A percentile compares a stretch with the other conserved stretches of the same genome.
These are phyloP conservation scores for Lepidium campestre DNA, from an alignment of 441 rosid genomes.

Conservation along the genomic window DNA sequence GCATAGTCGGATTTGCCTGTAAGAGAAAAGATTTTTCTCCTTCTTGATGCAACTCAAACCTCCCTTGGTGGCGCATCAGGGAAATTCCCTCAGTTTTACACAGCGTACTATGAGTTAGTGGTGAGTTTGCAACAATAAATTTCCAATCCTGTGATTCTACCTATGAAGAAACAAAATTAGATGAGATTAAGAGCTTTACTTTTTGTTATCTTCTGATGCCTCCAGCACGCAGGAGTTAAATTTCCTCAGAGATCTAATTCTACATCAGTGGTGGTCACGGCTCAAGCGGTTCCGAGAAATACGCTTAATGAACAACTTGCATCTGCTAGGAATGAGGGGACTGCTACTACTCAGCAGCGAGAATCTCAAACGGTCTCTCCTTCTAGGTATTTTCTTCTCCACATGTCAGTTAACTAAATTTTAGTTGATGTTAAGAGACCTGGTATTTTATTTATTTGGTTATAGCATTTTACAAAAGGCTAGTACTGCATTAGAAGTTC, in stretches of 20 bases:
- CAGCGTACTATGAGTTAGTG: slow-evolving; percentile 89
- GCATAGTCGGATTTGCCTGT: slow-evolving; percentile 78
- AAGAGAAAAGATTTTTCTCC: slow-evolving; percentile 90
- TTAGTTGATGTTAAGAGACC: background rate
- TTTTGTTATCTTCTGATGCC: slow-evolving; percentile 7
- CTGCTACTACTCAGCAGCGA: slow-evolving; percentile 34
- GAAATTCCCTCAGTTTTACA: slow-evolving; percentile 81
- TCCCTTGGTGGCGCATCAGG: slow-evolving; percentile 92
- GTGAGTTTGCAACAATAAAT: slow-evolving; percentile 40
- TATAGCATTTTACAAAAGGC: slow-evolving; percentile 90
- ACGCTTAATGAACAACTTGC: slow-evolving; percentile 61
- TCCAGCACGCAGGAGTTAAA: slow-evolving; percentile 81
- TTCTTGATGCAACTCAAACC: slow-evolving; percentile 95
- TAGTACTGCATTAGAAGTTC: slow-evolving; percentile 72
- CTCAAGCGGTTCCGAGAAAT: slow-evolving; percentile 35
- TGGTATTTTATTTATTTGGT: background rate
- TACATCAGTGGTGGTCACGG: slow-evolving; percentile 38
- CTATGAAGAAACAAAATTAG: background rate
- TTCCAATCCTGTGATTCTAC: background rate
- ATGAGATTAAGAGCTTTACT: slow-evolving; percentile 1
- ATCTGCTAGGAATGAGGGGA: slow-evolving; percentile 46
- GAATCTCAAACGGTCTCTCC: slow-evolving; percentile 34
- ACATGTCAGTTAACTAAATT: background rate
- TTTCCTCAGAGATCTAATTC: slow-evolving; percentile 64
- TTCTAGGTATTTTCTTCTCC: slow-evolving; percentile 23